Percentiles rank a stretch among this genome's conserved stretches.
phyloP scores from a whole-genome alignment of 192 early-diverging fungal genomes.

The Entomortierella parvispora region DNA sequence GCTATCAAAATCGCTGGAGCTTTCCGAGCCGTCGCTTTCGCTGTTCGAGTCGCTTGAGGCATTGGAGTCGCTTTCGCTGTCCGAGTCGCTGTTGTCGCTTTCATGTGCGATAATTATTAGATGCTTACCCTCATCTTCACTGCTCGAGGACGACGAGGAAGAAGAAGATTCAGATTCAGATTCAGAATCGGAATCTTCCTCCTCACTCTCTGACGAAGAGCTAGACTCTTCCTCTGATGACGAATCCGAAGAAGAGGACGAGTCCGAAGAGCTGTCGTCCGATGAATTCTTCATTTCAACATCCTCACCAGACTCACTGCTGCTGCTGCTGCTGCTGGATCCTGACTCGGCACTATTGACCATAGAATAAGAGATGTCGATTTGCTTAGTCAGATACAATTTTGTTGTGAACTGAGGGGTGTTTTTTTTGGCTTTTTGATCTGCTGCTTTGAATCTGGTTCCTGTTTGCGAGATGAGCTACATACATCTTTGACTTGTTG shows the following conservation, averaged over 20 bases:
- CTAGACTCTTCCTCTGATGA: slow-evolving; percentile 35
- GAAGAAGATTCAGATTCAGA: slow-evolving; percentile 35
- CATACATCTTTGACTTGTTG: slow-evolving; percentile 1
- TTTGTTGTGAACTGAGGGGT: too few relatives aligned
- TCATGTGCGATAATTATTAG: slow-evolving; percentile 5
- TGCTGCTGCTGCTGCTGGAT: slow-evolving; percentile 8
- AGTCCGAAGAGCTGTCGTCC: slow-evolving; percentile 20
- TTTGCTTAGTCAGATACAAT: not conserved
- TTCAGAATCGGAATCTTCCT: slow-evolving; percentile 49
- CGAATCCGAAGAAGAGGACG: slow-evolving; percentile 9
- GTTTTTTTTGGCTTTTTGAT: too few relatives aligned
- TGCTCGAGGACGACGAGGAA: slow-evolving; percentile 51
- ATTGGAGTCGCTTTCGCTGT: too few relatives aligned
- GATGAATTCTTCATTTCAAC: slow-evolving; percentile 27
- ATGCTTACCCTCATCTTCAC: slow-evolving; percentile 24
- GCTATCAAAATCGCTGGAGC: slow-evolving; percentile 12
- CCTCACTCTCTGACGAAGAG: slow-evolving; percentile 26
- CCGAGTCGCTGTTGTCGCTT: slow-evolving; percentile 4
- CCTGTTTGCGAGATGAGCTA: too few relatives aligned
- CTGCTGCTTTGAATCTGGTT: too few relatives aligned
- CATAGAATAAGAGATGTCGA: not conserved
- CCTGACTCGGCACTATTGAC: not conserved
- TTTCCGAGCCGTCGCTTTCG: slow-evolving; percentile 2
- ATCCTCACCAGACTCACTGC: slow-evolving; percentile 30
- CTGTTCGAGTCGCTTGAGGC: not conserved